Base-by-base conservation (phyloP, 805 yeast species). In the Sungouiozyma intestinalis region DNA sequence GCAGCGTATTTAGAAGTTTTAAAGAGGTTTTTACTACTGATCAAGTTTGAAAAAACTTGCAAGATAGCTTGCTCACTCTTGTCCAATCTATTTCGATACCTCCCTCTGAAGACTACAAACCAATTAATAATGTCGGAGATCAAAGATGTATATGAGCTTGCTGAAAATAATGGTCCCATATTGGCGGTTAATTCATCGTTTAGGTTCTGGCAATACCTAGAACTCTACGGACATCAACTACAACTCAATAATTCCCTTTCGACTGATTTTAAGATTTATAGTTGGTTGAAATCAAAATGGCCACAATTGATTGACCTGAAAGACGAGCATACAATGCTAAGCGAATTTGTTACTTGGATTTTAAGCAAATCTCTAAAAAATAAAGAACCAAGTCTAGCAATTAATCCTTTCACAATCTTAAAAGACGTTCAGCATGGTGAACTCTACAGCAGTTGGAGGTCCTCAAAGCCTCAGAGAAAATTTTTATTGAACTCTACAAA, bases 151-250 rank as follows among this genome's bases (percentile, higher is more conserved):
- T 60, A 73, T 38, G 81, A 78, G 32, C 53, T 73, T 4, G 62
- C 83, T 0, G 81, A 75, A 36, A 62, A 78, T 0, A 74, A 72
- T 54, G 90, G 90, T 0, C 90, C 92, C 2, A 52, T 60, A 1
- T 18, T 47, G 1, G 40, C 79, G 1, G 65, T 70, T 38, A 62
- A 70, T 35, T 74, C 70, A 38, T 63, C 81, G 3, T 59, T 76
- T 21, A 48, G 54, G 13, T 74, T 81, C 47, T 81, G 88, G 88
- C 58, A 65, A 40, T 48, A 65, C 0, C 47, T 73, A 3, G 56
- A 67, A 14, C 53, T 55, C 3, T 51, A 71, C 8, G 64, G 72
- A 15, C 61, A 58, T 29, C 54, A 53, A 2, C 55, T 65, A 16
- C 62, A 61, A 16, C 53, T 66, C 3, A 54, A 54, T 2, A 52